Evolutionary conservation across 441 rosid species (phyloP), one percentile per base, ranked within the genome.

Genomic region (Populus hybrid): DNA sequence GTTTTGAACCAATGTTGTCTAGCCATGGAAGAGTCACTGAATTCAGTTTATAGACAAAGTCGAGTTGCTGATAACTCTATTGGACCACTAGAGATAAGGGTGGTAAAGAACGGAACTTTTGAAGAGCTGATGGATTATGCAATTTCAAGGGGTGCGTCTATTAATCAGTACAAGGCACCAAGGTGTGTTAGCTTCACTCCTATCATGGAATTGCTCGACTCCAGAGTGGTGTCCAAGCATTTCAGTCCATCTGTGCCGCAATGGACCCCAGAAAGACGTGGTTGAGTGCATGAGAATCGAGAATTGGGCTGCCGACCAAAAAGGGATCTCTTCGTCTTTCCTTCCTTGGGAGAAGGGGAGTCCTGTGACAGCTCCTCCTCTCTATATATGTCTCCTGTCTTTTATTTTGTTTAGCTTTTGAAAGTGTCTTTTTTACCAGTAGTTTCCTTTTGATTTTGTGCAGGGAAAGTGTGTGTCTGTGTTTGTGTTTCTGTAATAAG

Each of bases 91-190:
- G 98, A 94, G 83, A 91, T 93, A 35, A 87, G 97, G 3, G 93
- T 94, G 68, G 99, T 95, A 4, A 88, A 73, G 73, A 87, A 65
- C 32, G 99, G 99, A 12, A 94, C 99, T 36, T 94, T 95, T 79
- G 99, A 95, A 81, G 98, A 94, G 82, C 74, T 95, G 26, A 95
- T 95, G 98, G 99, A 95, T 81, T 94, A 94, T 64, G 97, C 98
- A 2, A 92, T 95, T 71, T 91, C 98, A 16, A 87, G 95, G 67
- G 98, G 99, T 0, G 99, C 99, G 0, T 95, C 99, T 4, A 95
- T 95, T 71, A 95, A 95, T 72, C 99, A 93, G 83, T 95, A 95
- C 72, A 95, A 95, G 85, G 98, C 88, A 46, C 98, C 99, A 12
- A 85, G 99, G 83, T 95, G 99, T 80, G 98, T 95, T 4, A 95